A percentile compares a stretch with the other conserved stretches of the same genome.
These are phyloP conservation scores for Hawksworthiomyces lignivorus DNA, from an alignment of 2,329 filamentous ascomycete genomes.

Conservation along the genomic window DNA sequence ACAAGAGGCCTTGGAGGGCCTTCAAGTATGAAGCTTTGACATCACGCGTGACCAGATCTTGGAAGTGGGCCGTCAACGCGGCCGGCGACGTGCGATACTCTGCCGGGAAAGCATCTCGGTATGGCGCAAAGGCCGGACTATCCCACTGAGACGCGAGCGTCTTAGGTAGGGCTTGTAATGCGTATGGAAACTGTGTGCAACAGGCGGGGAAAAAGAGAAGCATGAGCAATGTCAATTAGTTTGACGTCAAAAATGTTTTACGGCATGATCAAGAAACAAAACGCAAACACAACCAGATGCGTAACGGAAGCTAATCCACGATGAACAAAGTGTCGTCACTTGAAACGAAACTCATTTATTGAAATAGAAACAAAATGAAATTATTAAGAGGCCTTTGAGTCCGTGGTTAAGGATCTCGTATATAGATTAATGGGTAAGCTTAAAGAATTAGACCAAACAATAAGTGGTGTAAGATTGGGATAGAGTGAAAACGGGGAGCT, in stretches of 20 bases:
- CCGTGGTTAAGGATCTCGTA: too few relatives aligned
- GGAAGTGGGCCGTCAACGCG: conserved; percentile 58
- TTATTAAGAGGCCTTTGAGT: too few relatives aligned
- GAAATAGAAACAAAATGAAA: not conserved
- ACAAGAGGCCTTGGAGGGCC: conserved; percentile 71
- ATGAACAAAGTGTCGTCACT: conserved; percentile 1
- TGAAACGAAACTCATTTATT: conserved; percentile 5
- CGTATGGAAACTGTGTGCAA: conserved; percentile 63
- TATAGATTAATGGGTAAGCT: too few relatives aligned
- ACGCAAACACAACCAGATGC: not conserved
- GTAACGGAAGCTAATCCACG: not conserved
- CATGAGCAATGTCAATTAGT: too few relatives aligned
- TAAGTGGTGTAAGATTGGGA: not conserved
- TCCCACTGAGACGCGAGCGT: conserved; percentile 62
- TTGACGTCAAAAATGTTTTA: too few relatives aligned
- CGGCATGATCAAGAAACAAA: not conserved
- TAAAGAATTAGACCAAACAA: too few relatives aligned
- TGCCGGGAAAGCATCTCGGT: conserved; percentile 63
- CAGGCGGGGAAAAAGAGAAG: not conserved
- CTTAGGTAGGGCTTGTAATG: conserved; percentile 56
- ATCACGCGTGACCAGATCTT: conserved; percentile 62
- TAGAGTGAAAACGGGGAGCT: not conserved
- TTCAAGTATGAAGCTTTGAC: conserved; percentile 73
- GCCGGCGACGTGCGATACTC: conserved; percentile 51
- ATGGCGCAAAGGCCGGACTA: conserved; percentile 53